Percentiles rank a stretch among this genome's conserved stretches.
phyloP scores from a whole-genome alignment of 345 rosid species.

The Gossypioides kirkii region DNA sequence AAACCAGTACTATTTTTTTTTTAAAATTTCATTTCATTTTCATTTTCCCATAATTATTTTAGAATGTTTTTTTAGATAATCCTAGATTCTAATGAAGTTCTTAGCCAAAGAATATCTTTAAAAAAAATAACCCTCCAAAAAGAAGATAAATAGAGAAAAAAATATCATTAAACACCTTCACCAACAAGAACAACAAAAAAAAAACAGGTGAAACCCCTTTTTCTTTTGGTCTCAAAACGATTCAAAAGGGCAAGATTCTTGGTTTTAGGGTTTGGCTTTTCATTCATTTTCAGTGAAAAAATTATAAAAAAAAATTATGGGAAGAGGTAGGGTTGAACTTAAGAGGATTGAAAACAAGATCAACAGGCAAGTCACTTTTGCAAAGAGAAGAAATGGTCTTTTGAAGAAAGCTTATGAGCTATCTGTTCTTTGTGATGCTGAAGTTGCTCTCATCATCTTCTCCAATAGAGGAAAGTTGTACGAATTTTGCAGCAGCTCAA shows the following conservation, averaged over 20 bases:
- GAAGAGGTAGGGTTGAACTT: conserved; percentile 97
- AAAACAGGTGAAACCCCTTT: background rate
- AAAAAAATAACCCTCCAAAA: background rate
- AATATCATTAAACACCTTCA: background rate
- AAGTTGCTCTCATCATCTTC: conserved; percentile 99
- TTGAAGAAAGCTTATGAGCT: conserved; percentile 99
- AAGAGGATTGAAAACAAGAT: conserved; percentile 99
- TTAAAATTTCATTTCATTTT: background rate
- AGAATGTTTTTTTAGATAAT: background rate
- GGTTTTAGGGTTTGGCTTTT: background rate
- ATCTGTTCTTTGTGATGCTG: conserved; percentile 96
- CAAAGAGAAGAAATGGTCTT: conserved; percentile 95
- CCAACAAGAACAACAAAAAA: background rate
- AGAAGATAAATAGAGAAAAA: conserved; percentile 12
- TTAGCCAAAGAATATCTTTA: conserved; percentile 4
- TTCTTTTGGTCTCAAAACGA: background rate
- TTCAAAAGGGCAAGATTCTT: background rate
- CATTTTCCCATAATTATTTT: background rate
- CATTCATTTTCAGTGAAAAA: background rate
- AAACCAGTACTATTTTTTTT: background rate
- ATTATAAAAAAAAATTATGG: conserved; percentile 37
- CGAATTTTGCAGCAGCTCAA: conserved; percentile 99
- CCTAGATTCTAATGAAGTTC: conserved; percentile 4
- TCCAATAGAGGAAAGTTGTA: conserved; percentile 96
- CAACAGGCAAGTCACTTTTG: conserved; percentile 98